Base-by-base conservation (phyloP, 306 rosid species). In the Cyamopsis tetragonoloba region DNA sequence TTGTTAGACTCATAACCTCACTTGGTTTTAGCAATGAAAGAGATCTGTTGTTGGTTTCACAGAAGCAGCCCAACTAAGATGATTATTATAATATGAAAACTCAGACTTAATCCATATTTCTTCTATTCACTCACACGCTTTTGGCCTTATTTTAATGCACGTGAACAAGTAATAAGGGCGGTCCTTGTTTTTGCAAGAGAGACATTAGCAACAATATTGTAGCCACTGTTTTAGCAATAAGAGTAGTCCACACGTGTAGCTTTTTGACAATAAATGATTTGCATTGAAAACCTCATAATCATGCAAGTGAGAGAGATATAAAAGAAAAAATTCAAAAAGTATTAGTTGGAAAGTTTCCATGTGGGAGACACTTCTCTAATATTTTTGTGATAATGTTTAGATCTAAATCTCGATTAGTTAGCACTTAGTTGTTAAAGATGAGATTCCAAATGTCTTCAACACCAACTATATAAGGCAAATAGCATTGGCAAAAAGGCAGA, bases 381-480 rank as follows among this genome's bases (percentile, higher is more conserved):
- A 62, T 8, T 54, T 44, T 27, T 32, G 22, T 34, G 60, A 54
- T 22, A 4, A 47, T 63, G 68, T 77, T 76, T 70, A 46, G 80
- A 76, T 76, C 70, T 50, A 60, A 31, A 76, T 68, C 75, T 49
- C 14, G 23, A 28, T 59, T 28, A 27, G 65, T 60, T 60, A 63
- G 32, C 55, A 42, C 35, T 42, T 47, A 26, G 30, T 60, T 41
- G 47, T 49, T 34, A 6, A 48, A 24, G 68, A 44, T 34, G 24
- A 56, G 79, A 74, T 74, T 66, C 74, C 68, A 37, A 12, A 7
- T 58, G 69, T 75, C 79, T 27, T 44, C 14, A 19, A 18, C 54
- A 18, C 55, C n/a, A 11, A 5, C 11, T 19, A 57, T 66, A 75
- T 75, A 58, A 8, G 27, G 46, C 41, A 75, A 0, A 58, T 26